Base-by-base conservation (phyloP, 306 rosid genomes). In the Delonix regia region DNA sequence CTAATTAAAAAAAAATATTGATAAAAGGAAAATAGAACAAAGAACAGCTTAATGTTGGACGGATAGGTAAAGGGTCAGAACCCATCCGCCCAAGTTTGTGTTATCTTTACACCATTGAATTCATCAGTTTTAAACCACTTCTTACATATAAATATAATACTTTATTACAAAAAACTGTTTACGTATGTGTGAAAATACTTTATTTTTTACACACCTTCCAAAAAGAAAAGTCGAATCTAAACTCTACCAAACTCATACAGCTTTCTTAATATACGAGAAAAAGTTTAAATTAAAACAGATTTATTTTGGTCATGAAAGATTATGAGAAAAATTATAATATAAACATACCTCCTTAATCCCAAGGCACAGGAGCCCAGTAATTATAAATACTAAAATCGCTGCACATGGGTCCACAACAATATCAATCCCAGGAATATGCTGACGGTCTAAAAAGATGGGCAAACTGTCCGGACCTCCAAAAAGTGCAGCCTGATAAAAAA, bases 331-430 rank as follows among this genome's bases (percentile, higher is more conserved):
- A 72, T 72, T 18, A 57, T 47, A 30, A 24, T 38, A 77, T 49
- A 27, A 64, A 82, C 7, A 7, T 83, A 95, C 99, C 98, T 95
- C 96, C 86, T 95, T 95, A 89, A 95, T 91, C 81, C 99, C 99
- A 47, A 83, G 42, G 80, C 96, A 95, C 27, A 95, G 42, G 65
- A 93, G 94, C 67, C 85, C 99, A 14, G 99, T 88, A 81, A 88
- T 86, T 74, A 93, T 47, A 25, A 89, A 79, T 72, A 91, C 97
- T 77, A 95, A 75, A 80, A 93, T 64, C 33, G 96, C 98, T 33
- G 97, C 99, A 78, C 96, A 95, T 42, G 99, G 99, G 64, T 95
- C 99, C 33, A 89, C 93, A 70, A 86, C 84, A 19, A 95, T 48
- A 73, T 84, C 90, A 33, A 87, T 83, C 55, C 92, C 89, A 55